phyloP scores from a whole-genome alignment of 352 stramenopile species.

The Phytophthora citricola region DNA sequence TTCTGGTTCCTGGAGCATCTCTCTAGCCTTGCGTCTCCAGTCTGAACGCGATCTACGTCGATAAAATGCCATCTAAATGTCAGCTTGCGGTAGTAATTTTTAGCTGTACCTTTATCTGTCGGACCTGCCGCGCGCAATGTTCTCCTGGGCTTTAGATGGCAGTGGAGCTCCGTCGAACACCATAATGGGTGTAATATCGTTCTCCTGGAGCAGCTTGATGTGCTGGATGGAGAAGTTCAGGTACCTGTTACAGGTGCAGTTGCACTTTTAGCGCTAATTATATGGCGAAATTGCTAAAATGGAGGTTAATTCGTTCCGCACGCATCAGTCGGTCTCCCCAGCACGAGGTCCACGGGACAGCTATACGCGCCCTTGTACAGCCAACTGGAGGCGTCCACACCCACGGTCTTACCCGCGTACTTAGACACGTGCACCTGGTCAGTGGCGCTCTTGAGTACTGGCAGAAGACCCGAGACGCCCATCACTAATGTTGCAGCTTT shows the following conservation, averaged over 20 bases:
- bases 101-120: not conserved
- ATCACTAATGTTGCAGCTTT: slow-evolving; percentile 44
- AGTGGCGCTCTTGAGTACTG: slow-evolving; percentile 74
- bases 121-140: slow-evolving; percentile 56
- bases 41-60: slow-evolving; percentile 38
- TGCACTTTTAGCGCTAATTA: slow-evolving; percentile 38
- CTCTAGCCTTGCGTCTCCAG: slow-evolving; percentile 52
- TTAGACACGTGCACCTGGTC: slow-evolving; percentile 80
- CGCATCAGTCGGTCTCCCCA: slow-evolving; percentile 57
- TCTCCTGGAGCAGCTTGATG: slow-evolving; percentile 86
- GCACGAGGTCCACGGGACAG: slow-evolving; percentile 87
- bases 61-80: not conserved
- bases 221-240: slow-evolving; percentile 90
- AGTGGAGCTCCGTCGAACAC: slow-evolving; percentile 95
- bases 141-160: slow-evolving; percentile 85
- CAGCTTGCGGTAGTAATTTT: slow-evolving; percentile 6
- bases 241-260: slow-evolving; percentile 49
- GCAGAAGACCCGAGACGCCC: slow-evolving; percentile 73
- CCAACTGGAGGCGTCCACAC: slow-evolving; percentile 80
- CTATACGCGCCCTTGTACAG: slow-evolving; percentile 92
- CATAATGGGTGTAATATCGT: slow-evolving; percentile 88
- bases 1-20: slow-evolving; percentile 31
- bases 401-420: slow-evolving; percentile 74
- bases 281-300: slow-evolving; percentile 13
- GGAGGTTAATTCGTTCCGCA: slow-evolving; percentile 47